Evolutionary conservation across 2,329 filamentous ascomycete species (phyloP), one percentile per base, ranked within the genome.

Genomic region (Fusarium illudens): DNA sequence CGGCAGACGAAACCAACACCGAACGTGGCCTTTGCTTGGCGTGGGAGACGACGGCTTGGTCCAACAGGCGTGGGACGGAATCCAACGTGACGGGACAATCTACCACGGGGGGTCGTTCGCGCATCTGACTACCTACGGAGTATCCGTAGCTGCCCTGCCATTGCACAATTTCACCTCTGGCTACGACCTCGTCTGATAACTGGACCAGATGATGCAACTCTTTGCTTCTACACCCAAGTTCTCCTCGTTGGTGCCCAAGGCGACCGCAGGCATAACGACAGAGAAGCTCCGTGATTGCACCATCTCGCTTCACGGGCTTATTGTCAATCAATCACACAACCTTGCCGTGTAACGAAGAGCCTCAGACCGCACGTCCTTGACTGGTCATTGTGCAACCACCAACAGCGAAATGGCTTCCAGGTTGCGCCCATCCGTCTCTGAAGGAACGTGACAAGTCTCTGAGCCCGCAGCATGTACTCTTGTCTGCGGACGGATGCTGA

Each of bases 371-470:
- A 22, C 6, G 44, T 33, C 30, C 15, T 32, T 50, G 42, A 50
- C 22, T 50, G 27, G 37, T 29, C n/a, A 50, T 54, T 27, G 34
- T 36, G 37, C 42, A 60, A 61, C 30, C 56, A 55, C 19, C 7
- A 27, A 6, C 20, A 9, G 13, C 10, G 36, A 34, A 22, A 66
- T 50, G 32, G 52, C 39, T 39, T 48, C 60, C 27, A 32, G 46
- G 15, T 42, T 51, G 19, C 27, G 29, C 19, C 50, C 33, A 32
- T 15, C 29, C 8, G 4, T 12, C 27, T 51, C 34, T 44, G 39
- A 39, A 34, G 49, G 54, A 66, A 59, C 42, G 52, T 56, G 62
- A 69, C 50, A 63, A 63, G 34, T 32, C 17, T n/a, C 36, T 50
- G 53, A 52, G 19, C 42, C 57, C 37, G 46, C 46, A 52, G 33